Percentiles rank a stretch among this genome's conserved stretches.
phyloP scores from a whole-genome alignment of 768 basidiomycete genomes.

The Arthromyces matolae region DNA sequence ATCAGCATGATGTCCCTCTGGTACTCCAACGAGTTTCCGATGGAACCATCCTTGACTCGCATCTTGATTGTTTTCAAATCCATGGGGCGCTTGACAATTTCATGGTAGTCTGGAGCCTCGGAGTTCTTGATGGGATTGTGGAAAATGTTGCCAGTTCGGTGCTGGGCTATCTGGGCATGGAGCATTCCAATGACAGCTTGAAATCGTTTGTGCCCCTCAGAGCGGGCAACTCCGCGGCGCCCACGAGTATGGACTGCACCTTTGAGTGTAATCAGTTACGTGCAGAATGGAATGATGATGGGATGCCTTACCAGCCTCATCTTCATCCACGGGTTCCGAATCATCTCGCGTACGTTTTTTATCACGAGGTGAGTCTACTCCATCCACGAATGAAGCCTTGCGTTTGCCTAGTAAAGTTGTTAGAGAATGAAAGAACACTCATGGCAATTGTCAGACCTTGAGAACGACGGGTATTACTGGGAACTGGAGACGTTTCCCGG shows the following conservation, averaged over 20 bases:
- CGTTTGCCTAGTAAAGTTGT: conserved; percentile 49
- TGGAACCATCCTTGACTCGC: conserved; percentile 79
- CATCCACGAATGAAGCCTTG: conserved; percentile 54
- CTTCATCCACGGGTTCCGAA: conserved; percentile 64
- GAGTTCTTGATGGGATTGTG: conserved; percentile 84
- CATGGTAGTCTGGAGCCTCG: conserved; percentile 89
- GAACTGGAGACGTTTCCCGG: conserved; percentile 28
- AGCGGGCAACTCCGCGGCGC: conserved; percentile 34
- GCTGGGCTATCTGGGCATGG: conserved; percentile 77
- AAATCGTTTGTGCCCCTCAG: conserved; percentile 63
- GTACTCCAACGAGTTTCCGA: conserved; percentile 80
- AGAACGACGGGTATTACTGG: conserved; percentile 22
- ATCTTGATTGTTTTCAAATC: conserved; percentile 90
- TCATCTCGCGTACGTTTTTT: conserved; percentile 62
- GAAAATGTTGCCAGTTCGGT: conserved; percentile 87
- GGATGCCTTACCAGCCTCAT: conserved; percentile 45
- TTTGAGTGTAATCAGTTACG: conserved; percentile 28
- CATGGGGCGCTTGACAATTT: conserved; percentile 92
- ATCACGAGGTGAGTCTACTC: conserved; percentile 44
- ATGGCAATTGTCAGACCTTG: conserved; percentile 23
- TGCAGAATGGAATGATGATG: not conserved
- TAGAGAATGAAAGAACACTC: not conserved
- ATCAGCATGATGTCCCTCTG: conserved; percentile 89
- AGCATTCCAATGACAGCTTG: conserved; percentile 80
- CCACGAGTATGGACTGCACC: conserved; percentile 22